A percentile compares a stretch with the other conserved stretches of the same genome.
Conservation (phyloP, 805 yeast genomes). For the Ogataea corticis region DNA sequence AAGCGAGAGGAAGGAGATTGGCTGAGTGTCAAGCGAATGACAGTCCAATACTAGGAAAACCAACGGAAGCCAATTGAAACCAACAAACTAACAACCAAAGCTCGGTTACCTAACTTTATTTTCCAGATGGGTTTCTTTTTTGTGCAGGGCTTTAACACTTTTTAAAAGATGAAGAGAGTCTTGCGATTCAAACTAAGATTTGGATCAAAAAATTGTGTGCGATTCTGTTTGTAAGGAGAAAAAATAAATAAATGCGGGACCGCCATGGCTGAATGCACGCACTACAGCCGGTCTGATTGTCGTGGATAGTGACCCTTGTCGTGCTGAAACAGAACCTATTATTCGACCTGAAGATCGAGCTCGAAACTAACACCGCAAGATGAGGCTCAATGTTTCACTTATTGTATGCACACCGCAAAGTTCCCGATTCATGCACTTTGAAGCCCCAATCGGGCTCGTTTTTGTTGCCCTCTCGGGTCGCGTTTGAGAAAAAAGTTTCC, state of each 20-base stretch:
- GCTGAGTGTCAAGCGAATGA: not conserved
- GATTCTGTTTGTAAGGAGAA: not conserved
- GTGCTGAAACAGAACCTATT: not conserved
- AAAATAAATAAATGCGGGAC: not conserved
- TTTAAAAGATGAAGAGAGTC: too few relatives aligned
- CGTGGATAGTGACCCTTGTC: too few relatives aligned
- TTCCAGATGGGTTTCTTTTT: too few relatives aligned
- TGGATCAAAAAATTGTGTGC: conserved; percentile 1
- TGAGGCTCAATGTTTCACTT: conserved; percentile 5
- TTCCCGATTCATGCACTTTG: not conserved
- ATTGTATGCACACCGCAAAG: not conserved
- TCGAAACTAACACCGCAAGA: not conserved
- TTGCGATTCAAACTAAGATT: not conserved
- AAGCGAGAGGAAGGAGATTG: too few relatives aligned
- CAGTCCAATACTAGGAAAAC: not conserved
- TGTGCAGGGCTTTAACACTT: too few relatives aligned
- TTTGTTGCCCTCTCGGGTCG: conserved; percentile 3
- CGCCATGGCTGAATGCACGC: not conserved
- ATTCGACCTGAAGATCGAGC: not conserved
- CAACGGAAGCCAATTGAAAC: not conserved
- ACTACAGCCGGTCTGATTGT: not conserved
- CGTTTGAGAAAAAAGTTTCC: not conserved
- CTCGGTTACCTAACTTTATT: too few relatives aligned
- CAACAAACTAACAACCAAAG: not conserved
- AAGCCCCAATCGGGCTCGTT: not conserved